These are phyloP conservation scores for Lactarius akahatsu DNA, from an alignment of 768 basidiomycete genomes.

Conservation along the genomic window DNA sequence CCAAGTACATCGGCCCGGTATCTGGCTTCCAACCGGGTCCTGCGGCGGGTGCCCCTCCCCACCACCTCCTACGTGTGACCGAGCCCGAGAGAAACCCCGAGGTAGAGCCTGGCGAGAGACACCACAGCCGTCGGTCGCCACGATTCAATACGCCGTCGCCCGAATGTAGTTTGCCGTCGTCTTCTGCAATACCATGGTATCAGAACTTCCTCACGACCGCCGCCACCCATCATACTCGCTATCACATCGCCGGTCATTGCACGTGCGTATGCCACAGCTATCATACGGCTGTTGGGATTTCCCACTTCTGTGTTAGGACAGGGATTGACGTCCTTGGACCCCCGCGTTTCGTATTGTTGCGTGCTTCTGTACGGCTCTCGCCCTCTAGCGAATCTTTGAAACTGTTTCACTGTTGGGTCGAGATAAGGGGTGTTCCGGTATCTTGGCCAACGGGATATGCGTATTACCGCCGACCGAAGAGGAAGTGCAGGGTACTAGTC, in stretches of 20 bases:
- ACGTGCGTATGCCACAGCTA: not conserved
- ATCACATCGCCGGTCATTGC: not conserved
- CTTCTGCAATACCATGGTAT: not conserved
- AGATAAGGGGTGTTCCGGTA: not conserved
- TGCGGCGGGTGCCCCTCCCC: not conserved
- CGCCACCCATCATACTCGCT: not conserved
- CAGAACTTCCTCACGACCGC: not conserved
- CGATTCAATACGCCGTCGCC: not conserved
- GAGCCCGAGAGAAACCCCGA: not conserved
- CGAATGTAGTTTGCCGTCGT: not conserved
- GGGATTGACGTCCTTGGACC: not conserved
- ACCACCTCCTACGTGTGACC: not conserved
- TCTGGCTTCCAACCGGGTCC: not conserved
- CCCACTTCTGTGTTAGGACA: not conserved
- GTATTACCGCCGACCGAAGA: not conserved
- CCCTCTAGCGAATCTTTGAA: not conserved
- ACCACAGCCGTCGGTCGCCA: not conserved
- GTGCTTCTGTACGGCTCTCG: not conserved
- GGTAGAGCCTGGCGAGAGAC: not conserved
- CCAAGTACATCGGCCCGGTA: not conserved
- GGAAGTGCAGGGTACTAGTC: not conserved
- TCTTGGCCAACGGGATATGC: slow-evolving; percentile 1
- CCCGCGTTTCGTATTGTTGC: not conserved
- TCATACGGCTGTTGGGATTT: not conserved
- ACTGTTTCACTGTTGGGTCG: slow-evolving; percentile 1